These are phyloP conservation scores for Metschnikowia similis DNA, from an alignment of 805 yeast genomes.

Conservation along the genomic window DNA sequence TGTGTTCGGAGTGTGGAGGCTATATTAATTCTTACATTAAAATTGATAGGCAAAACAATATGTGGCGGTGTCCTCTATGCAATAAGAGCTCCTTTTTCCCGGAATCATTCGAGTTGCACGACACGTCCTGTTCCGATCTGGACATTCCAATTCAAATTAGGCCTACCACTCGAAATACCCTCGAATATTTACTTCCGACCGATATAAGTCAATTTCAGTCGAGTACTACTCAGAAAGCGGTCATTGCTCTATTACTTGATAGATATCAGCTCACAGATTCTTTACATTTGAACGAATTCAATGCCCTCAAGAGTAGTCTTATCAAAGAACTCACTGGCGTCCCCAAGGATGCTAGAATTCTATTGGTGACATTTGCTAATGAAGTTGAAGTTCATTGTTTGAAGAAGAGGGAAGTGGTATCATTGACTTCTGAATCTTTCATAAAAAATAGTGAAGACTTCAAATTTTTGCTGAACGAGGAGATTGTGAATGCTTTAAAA, in stretches of 20 bases:
- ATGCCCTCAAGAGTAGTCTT: conserved; percentile 13
- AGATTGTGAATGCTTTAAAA: conserved; percentile 6
- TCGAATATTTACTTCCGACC: conserved; percentile 30
- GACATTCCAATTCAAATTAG: conserved; percentile 28
- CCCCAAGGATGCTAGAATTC: conserved; percentile 16
- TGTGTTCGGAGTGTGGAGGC: conserved; percentile 26
- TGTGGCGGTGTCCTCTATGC: conserved; percentile 42
- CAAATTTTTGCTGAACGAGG: neutral
- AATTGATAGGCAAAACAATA: conserved; percentile 25
- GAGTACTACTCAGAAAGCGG: conserved; percentile 5
- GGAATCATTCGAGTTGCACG: conserved; percentile 12
- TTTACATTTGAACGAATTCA: conserved; percentile 8
- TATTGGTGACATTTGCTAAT: conserved; percentile 28
- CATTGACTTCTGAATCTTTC: neutral
- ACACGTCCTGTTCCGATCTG: conserved; percentile 14
- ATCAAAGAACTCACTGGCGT: conserved; percentile 14
- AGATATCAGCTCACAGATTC: conserved; percentile 27
- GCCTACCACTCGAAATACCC: conserved; percentile 20
- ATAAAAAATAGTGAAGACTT: neutral
- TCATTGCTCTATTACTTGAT: conserved; percentile 27
- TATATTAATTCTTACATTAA: conserved; percentile 27
- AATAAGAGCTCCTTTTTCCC: conserved; percentile 22
- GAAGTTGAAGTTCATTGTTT: conserved; percentile 22
- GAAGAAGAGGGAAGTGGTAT: neutral
- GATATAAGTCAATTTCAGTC: conserved; percentile 19